phyloP scores from a whole-genome alignment of 2,329 filamentous ascomycete species.

The Ceratocystis diversiconidia region DNA sequence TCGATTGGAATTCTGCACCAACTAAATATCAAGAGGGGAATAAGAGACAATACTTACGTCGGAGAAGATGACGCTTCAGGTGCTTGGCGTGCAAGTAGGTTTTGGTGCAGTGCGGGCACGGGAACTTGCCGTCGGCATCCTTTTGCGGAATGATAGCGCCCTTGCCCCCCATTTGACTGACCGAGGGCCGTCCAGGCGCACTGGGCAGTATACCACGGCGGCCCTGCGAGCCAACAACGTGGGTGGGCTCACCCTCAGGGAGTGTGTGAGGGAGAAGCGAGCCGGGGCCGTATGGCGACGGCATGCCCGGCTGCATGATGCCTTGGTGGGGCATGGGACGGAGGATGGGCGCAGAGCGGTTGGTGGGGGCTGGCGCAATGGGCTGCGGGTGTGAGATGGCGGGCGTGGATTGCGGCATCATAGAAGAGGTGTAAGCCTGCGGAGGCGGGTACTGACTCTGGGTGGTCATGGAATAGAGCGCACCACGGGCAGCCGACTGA shows the following conservation, averaged over 20 bases:
- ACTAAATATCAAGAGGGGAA: not conserved
- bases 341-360: constrained; percentile 42
- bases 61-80: constrained; percentile 83
- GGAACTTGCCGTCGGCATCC: constrained; percentile 95
- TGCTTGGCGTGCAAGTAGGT: constrained; percentile 97
- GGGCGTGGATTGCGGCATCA: constrained; percentile 53
- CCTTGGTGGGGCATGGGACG: constrained; percentile 59
- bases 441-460: constrained; percentile 41
- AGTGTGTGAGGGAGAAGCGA: constrained; percentile 38
- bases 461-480: constrained; percentile 36
- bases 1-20: too few relatives aligned
- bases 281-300: constrained; percentile 42
- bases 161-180: constrained; percentile 56
- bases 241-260: constrained; percentile 54
- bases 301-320: constrained; percentile 39
- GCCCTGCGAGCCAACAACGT: constrained; percentile 90
- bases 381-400: constrained; percentile 59
- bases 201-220: constrained; percentile 83
- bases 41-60: constrained; percentile 55
- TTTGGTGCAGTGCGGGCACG: constrained; percentile 95
- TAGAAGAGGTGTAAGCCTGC: constrained; percentile 43
- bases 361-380: constrained; percentile 56
- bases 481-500: constrained; percentile 34
- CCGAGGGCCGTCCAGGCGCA: constrained; percentile 63
- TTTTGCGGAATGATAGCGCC: constrained; percentile 78